Conservation (phyloP, 2,329 filamentous ascomycete species). For the Fusarium sulawesiense region DNA sequence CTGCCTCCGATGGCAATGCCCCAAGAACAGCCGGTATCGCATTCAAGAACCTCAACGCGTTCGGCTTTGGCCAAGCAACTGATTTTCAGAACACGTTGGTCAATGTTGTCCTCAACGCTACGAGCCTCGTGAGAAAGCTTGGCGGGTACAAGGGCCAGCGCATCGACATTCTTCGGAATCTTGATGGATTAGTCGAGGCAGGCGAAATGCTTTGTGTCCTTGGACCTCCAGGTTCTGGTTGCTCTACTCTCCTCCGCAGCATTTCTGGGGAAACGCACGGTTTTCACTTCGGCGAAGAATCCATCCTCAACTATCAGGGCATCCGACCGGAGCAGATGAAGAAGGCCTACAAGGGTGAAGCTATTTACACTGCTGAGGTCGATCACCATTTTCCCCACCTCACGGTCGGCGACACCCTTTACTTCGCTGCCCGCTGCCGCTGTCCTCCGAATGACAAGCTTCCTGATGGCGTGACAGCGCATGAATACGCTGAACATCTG, state of each 20-base stretch:
- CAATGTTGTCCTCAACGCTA: slow-evolving; percentile 64
- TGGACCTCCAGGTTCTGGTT: slow-evolving; percentile 75
- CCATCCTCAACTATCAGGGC: slow-evolving; percentile 78
- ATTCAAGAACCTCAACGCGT: slow-evolving; percentile 72
- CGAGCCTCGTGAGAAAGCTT: slow-evolving; percentile 56
- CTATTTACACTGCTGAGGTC: slow-evolving; percentile 84
- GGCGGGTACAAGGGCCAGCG: slow-evolving; percentile 64
- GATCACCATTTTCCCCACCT: slow-evolving; percentile 82
- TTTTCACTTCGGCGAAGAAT: slow-evolving; percentile 73
- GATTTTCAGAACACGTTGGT: slow-evolving; percentile 74
- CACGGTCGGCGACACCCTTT: slow-evolving; percentile 78
- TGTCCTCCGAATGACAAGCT: slow-evolving; percentile 63
- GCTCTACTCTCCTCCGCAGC: slow-evolving; percentile 83
- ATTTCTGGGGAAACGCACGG: slow-evolving; percentile 83
- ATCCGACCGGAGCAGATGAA: slow-evolving; percentile 77
- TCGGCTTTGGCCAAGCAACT: slow-evolving; percentile 71
- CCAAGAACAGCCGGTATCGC: slow-evolving; percentile 71
- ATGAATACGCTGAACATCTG: slow-evolving; percentile 67
- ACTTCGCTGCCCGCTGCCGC: slow-evolving; percentile 76
- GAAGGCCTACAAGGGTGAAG: slow-evolving; percentile 78
- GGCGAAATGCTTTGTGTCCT: slow-evolving; percentile 80
- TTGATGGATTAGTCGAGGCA: slow-evolving; percentile 72
- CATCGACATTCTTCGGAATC: slow-evolving; percentile 72
- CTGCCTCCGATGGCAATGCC: slow-evolving; percentile 56
- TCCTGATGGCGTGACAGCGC: slow-evolving; percentile 63